Conservation (phyloP, 108 stramenopile species). For the Cylindrotheca closterium region DNA sequence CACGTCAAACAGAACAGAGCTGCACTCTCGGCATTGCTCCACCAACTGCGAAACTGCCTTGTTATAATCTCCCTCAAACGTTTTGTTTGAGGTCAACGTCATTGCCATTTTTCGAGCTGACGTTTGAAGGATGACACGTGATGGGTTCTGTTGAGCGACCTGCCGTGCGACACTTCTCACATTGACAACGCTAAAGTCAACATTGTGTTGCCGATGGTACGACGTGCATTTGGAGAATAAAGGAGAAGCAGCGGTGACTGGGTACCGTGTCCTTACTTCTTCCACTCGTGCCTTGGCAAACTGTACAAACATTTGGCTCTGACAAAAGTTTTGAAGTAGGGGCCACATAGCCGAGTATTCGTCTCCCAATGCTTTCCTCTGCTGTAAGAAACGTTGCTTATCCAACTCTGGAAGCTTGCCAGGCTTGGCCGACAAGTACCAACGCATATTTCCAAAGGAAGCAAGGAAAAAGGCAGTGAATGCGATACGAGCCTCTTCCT, state of each 20-base stretch:
- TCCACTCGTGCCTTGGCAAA: slow-evolving; percentile 76
- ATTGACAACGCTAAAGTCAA: slow-evolving; percentile 64
- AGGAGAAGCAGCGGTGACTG: slow-evolving; percentile 57
- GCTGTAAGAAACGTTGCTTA: slow-evolving; percentile 64
- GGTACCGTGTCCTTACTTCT: slow-evolving; percentile 49
- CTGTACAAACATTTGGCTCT: slow-evolving; percentile 75
- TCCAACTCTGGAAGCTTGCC: slow-evolving; percentile 59
- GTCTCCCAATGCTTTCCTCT: slow-evolving; percentile 66
- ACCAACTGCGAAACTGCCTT: slow-evolving; percentile 60
- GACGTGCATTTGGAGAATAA: slow-evolving; percentile 67
- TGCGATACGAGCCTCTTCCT: slow-evolving; percentile 75
- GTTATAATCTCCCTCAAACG: slow-evolving; percentile 68
- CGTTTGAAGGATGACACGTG: slow-evolving; percentile 46
- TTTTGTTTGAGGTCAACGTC: slow-evolving; percentile 70
- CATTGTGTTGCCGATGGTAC: slow-evolving; percentile 58
- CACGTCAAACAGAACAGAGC: slow-evolving; percentile 63
- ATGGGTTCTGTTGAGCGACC: slow-evolving; percentile 60
- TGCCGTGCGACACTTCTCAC: slow-evolving; percentile 64
- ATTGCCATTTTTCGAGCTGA: slow-evolving; percentile 62
- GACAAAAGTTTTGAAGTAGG: slow-evolving; percentile 67
- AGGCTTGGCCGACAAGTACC: slow-evolving; percentile 54
- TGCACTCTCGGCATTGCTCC: slow-evolving; percentile 67
- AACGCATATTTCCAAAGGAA: slow-evolving; percentile 79
- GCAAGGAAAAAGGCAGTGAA: slow-evolving; percentile 77
- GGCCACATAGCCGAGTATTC: slow-evolving; percentile 70